Conservation (phyloP, 164 flowering plant genomes). For the Brasenia schreberi region DNA sequence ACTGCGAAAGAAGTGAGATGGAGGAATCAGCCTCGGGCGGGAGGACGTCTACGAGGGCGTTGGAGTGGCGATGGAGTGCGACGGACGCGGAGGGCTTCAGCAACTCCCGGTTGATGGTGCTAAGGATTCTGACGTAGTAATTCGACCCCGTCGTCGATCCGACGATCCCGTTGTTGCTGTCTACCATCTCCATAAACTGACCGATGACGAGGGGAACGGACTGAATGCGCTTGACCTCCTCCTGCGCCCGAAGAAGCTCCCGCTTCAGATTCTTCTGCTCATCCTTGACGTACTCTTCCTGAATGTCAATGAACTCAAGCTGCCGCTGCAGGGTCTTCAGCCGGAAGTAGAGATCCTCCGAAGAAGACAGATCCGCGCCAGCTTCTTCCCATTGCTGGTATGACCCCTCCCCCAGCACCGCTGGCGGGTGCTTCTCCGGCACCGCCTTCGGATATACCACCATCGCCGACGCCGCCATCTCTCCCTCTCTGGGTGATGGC, state of each 20-base stretch:
- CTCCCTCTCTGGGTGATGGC: not conserved
- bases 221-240: constrained; percentile 94
- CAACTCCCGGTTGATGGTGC: constrained; percentile 57
- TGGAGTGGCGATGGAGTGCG: constrained; percentile 85
- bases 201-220: constrained; percentile 95
- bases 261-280: constrained; percentile 86
- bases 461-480: constrained; percentile 28
- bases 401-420: not conserved
- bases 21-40: constrained; percentile 94
- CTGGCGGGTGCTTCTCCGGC: not conserved
- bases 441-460: constrained; percentile 1
- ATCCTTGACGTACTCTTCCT: constrained; percentile 91
- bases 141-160: constrained; percentile 80
- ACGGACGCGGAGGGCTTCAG: constrained; percentile 87
- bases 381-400: not conserved
- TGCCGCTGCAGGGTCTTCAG: constrained; percentile 71
- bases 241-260: constrained; percentile 82
- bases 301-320: constrained; percentile 83
- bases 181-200: constrained; percentile 77
- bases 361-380: constrained; percentile 19
- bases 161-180: constrained; percentile 88
- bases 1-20: constrained; percentile 82
- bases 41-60: constrained; percentile 85
- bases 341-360: constrained; percentile 70
- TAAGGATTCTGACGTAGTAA: constrained; percentile 21